phyloP scores from a whole-genome alignment of 306 rosid species.

The Castanopsis chinensis region DNA sequence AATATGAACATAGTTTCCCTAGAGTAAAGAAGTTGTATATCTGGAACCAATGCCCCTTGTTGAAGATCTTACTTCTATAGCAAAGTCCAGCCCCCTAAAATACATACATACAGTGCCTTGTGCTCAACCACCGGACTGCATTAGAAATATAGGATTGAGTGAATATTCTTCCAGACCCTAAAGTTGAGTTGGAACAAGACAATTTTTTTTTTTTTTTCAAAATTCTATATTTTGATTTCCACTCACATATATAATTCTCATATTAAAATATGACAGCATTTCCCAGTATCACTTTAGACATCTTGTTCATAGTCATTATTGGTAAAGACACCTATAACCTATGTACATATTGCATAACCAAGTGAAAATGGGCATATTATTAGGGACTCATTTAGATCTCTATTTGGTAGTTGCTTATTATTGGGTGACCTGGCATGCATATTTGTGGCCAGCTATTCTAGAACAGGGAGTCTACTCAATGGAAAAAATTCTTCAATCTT shows the following conservation, averaged over 20 bases:
- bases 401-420: not conserved
- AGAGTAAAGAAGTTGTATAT: not conserved
- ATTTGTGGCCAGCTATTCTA: not conserved
- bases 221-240: not conserved
- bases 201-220: not conserved
- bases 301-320: not conserved
- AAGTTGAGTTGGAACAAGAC: not conserved
- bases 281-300: not conserved
- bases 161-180: not conserved
- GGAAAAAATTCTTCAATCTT: not conserved
- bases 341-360: too few relatives aligned
- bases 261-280: not conserved
- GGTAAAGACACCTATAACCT: too few relatives aligned
- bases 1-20: not conserved
- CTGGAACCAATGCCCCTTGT: not conserved
- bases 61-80: not conserved
- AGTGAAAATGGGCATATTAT: too few relatives aligned
- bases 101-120: not conserved
- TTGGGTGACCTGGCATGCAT: not conserved
- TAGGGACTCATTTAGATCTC: not conserved
- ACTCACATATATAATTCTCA: not conserved
- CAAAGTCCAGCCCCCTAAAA: too few relatives aligned
- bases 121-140: not conserved
- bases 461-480: not conserved
- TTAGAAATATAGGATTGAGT: not conserved